Conservation (phyloP, 257 asterid genomes). For the Mitragyna speciosa region DNA sequence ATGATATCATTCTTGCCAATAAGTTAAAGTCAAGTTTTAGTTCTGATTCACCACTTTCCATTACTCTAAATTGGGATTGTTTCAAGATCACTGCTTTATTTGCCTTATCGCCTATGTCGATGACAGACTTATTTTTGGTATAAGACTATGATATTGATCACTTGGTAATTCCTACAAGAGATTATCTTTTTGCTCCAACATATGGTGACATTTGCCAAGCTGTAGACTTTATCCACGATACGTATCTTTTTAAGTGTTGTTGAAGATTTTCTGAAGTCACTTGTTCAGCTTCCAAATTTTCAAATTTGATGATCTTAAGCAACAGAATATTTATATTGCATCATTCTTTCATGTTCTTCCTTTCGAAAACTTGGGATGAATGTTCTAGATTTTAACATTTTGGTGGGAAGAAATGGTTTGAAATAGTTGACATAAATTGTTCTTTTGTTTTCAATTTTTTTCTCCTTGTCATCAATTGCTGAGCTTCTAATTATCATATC, state of each 20-base stretch:
- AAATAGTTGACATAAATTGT: not conserved
- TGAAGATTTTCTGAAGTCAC: not conserved
- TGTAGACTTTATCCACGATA: conserved; percentile 80
- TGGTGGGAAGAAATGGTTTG: not conserved
- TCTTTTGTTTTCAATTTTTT: not conserved
- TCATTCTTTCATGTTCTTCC: not conserved
- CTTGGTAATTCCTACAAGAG: conserved; percentile 93
- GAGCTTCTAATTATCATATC: not conserved
- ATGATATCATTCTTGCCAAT: not conserved
- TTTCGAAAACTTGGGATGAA: not conserved
- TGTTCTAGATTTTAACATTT: not conserved
- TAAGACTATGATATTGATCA: conserved; percentile 73
- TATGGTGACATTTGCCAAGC: conserved; percentile 68
- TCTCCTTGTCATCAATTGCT: not conserved
- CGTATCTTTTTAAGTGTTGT: conserved; percentile 15
- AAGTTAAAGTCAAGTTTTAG: not conserved
- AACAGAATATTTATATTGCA: not conserved
- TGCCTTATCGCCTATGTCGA: not conserved
- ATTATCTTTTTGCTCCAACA: conserved; percentile 93
- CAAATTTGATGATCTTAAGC: not conserved
- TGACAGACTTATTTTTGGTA: conserved; percentile 13
- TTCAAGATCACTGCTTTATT: not conserved
- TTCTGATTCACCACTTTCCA: not conserved
- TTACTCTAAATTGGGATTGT: not conserved
- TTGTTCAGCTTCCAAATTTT: not conserved